Percentiles rank a stretch among this genome's conserved stretches.
Evolutionary conservation across 306 rosid species (phyloP).

Genomic region (Citrullus colocynthis): DNA sequence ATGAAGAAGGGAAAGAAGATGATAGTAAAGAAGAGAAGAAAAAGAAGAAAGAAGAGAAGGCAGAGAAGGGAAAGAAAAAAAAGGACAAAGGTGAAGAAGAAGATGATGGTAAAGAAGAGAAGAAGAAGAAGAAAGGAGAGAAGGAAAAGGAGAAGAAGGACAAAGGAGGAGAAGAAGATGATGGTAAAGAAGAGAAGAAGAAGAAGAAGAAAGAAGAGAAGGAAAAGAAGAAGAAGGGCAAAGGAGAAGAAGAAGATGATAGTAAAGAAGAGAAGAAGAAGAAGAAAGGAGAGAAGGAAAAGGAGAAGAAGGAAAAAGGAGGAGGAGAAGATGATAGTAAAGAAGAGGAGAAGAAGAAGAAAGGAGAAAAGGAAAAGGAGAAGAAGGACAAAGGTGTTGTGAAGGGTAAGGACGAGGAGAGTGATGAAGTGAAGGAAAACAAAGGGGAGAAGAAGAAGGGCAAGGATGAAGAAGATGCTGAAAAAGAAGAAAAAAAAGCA

Average conservation of each 20-base stretch:
- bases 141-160: neutral
- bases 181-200: neutral
- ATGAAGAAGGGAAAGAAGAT: neutral
- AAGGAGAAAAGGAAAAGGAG: neutral
- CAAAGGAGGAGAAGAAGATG: neutral
- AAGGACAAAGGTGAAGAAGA: neutral
- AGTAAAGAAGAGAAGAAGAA: conserved; percentile 10
- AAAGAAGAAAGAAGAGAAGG: conserved; percentile 1
- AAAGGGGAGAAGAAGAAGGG: neutral
- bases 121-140: neutral
- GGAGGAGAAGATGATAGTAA: neutral
- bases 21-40: neutral
- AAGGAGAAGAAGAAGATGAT: neutral
- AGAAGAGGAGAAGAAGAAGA: neutral
- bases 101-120: neutral
- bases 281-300: neutral
- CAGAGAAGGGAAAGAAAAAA: neutral
- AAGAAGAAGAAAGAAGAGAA: neutral
- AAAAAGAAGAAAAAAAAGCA: too few relatives aligned
- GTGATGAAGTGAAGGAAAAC: neutral
- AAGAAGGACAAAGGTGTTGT: neutral
- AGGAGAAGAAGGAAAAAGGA: conserved; percentile 17
- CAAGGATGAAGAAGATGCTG: neutral
- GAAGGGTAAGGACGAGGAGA: neutral
- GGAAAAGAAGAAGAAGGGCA: neutral